Base-by-base conservation (phyloP, 2,329 filamentous ascomycete genomes). In the Aplosporella prunicola region DNA sequence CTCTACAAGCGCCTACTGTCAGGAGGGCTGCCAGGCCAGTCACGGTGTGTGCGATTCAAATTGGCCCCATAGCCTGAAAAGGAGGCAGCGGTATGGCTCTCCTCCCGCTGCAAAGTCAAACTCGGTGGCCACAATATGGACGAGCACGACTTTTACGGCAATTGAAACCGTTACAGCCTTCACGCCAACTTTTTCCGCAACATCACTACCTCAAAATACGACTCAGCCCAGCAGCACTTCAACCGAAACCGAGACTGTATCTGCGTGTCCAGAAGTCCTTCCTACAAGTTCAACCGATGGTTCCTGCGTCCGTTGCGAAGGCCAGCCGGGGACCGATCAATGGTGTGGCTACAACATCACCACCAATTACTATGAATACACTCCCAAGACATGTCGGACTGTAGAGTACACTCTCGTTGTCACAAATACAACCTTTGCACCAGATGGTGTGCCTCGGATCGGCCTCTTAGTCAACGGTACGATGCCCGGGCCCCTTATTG, bases 391-490 rank as follows among this genome's bases (percentile, higher is more conserved):
- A 7, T 62, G 59, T 45, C 49, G 51, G 2, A 57, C 51, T 5
- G 50, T 55, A 7, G 51, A 68, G 51, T 70, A 68, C 41, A 57
- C 60, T 39, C 55, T 68, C 23, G 60, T 63, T 14, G 51, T 68
- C 33, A 58, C 57, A 5, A 65, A 66, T 32, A 51, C 47, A 0
- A 68, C 64, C 4, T 44, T 63, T 32, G 52, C 65, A 5, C 66
- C 64, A 2, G 67, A 71, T 52, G 68, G 68, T 4, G 55, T 63
- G 13, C 47, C 55, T 15, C 52, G 61, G 14, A 49, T 50, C 1
- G 60, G 66, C 39, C 44, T 60, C 13, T 46, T 63, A 1, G 50
- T 71, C 43, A 70, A 71, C 42, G 64, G 64, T 5, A 61, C 64
- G 39, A 60, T 63, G 43, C 67, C 64, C 16, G 66, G 66, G 7